A percentile compares a stretch with the other conserved stretches of the same genome.
phyloP scores from a whole-genome alignment of 2,329 filamentous ascomycete genomes.

The Tothia fuscella region DNA sequence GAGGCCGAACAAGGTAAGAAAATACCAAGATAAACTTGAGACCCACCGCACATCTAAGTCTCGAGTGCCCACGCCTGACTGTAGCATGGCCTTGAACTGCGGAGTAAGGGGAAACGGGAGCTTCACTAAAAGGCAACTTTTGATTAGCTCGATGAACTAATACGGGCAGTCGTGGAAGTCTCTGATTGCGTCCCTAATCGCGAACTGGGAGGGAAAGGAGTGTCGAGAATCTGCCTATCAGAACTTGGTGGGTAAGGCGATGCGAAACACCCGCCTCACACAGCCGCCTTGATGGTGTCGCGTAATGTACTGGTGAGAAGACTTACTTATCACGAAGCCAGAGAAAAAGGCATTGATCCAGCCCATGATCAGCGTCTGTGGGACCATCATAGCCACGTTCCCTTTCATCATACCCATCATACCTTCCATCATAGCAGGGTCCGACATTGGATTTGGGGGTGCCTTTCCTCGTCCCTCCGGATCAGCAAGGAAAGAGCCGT shows the following conservation, averaged over 20 bases:
- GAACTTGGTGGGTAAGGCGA: too few species aligned
- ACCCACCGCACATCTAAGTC: slow-evolving; percentile 98
- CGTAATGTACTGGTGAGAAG: not conserved
- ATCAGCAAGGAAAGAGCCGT: slow-evolving; percentile 79
- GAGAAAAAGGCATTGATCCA: slow-evolving; percentile 99
- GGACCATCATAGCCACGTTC: slow-evolving; percentile 99
- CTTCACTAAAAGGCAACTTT: slow-evolving; percentile 54
- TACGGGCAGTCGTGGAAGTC: too few species aligned
- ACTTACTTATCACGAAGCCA: slow-evolving; percentile 88
- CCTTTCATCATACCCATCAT: slow-evolving; percentile 99
- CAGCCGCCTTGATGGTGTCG: not conserved
- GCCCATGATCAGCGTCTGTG: slow-evolving; percentile 97
- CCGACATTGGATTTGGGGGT: slow-evolving; percentile 84
- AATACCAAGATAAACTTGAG: slow-evolving; percentile 97
- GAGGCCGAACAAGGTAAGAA: slow-evolving; percentile 89
- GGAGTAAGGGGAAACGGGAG: slow-evolving; percentile 93
- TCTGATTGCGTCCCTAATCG: too few species aligned
- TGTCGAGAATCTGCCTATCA: too few species aligned
- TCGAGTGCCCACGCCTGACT: slow-evolving; percentile 88
- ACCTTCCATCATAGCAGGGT: slow-evolving; percentile 93
- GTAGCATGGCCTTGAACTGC: slow-evolving; percentile 99
- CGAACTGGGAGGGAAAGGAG: not conserved
- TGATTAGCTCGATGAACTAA: too few species aligned
- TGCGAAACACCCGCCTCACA: not conserved
- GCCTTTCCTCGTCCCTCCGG: slow-evolving; percentile 77